phyloP scores from a whole-genome alignment of 352 stramenopile genomes.

The Phytophthora hibernalis region DNA sequence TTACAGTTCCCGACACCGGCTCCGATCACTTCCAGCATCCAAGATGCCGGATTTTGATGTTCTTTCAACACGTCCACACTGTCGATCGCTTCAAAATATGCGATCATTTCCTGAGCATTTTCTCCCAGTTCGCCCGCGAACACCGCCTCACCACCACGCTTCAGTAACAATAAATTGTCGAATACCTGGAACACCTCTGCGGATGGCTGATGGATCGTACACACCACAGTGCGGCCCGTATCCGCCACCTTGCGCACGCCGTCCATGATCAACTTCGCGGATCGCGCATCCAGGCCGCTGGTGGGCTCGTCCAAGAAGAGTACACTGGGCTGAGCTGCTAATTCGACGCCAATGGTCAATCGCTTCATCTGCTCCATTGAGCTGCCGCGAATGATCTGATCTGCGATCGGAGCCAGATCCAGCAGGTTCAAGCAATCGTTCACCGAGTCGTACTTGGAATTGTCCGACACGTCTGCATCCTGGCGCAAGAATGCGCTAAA shows the following conservation, averaged over 20 bases:
- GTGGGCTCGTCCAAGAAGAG: conserved; percentile 30
- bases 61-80: conserved; percentile 11
- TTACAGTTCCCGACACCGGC: conserved; percentile 19
- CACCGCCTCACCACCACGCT: conserved; percentile 23
- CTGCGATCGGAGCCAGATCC: conserved; percentile 18
- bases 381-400: conserved; percentile 29
- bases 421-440: conserved; percentile 15
- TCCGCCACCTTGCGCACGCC: conserved; percentile 27
- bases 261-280: conserved; percentile 27
- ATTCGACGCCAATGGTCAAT: conserved; percentile 22
- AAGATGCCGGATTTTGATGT: conserved; percentile 15
- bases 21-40: conserved; percentile 27
- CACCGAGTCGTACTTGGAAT: conserved; percentile 20
- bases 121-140: conserved; percentile 14
- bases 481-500: conserved; percentile 23
- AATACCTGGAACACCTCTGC: conserved; percentile 24
- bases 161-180: conserved; percentile 22
- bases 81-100: conserved; percentile 19
- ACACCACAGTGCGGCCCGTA: conserved; percentile 15
- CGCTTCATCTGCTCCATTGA: conserved; percentile 34
- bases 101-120: conserved; percentile 22
- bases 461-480: conserved; percentile 11
- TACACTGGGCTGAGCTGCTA: conserved; percentile 18
- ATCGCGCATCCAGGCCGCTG: conserved; percentile 23
- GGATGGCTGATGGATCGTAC: conserved; percentile 21